These are phyloP conservation scores for Trichomonas vaginalis DNA, from an alignment of 208 protist genomes.

Conservation along the genomic window DNA sequence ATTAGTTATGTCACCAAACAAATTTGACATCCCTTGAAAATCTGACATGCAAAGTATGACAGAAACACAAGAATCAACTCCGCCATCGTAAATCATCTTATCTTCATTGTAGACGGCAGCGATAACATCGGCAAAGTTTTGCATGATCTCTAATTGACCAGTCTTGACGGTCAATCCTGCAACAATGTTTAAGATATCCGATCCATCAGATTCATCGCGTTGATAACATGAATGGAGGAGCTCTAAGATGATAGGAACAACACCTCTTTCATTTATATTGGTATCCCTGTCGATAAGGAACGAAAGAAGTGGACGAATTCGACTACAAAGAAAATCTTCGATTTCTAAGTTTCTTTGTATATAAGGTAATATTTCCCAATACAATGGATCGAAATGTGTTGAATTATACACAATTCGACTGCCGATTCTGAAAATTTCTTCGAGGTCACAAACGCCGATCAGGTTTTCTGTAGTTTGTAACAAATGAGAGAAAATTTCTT, in stretches of 20 bases:
- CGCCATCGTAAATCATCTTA: not conserved
- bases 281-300: not conserved
- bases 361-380: not conserved
- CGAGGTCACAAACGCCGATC: not conserved
- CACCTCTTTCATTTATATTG: not conserved
- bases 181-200: not conserved
- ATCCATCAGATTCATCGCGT: not conserved
- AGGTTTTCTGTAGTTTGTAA: not conserved
- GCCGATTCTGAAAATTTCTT: not conserved
- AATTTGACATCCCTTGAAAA: not conserved
- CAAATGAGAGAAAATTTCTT: not conserved
- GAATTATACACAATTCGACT: not conserved
- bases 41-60: not conserved
- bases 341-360: not conserved
- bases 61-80: not conserved
- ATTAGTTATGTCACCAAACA: not conserved
- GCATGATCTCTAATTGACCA: not conserved
- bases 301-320: not conserved
- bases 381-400: not conserved
- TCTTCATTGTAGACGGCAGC: not conserved
- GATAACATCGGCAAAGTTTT: not conserved
- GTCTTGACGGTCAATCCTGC: not conserved
- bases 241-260: not conserved
- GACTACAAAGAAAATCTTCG: not conserved
- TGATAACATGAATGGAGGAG: not conserved